Evolutionary conservation across 495 filamentous ascomycete species (phyloP).

Genomic region (Daldinia childiae): DNA sequence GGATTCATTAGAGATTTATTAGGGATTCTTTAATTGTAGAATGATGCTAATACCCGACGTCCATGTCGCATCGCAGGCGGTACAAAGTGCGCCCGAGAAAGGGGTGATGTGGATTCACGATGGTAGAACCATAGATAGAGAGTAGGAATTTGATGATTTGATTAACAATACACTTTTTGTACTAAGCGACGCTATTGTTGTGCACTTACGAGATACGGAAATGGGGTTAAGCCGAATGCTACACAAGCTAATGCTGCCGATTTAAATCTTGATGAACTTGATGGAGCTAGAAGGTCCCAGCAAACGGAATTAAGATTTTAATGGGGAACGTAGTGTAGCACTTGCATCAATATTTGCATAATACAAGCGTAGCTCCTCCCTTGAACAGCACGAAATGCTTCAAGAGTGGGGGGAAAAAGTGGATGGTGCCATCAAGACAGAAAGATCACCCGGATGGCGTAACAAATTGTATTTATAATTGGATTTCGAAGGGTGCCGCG

Average conservation of each 20-base stretch:
- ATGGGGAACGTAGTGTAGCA: too few relatives aligned
- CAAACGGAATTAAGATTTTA: not conserved
- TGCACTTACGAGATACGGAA: too few relatives aligned
- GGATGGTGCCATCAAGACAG: constrained; percentile 2
- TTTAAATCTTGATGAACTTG: not conserved
- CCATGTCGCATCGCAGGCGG: not conserved
- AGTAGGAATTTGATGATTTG: too few relatives aligned
- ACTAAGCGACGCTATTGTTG: not conserved
- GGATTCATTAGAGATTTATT: not conserved
- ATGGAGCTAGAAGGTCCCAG: not conserved
- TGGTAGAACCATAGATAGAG: too few relatives aligned
- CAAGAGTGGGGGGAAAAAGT: constrained; percentile 1
- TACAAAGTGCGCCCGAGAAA: not conserved
- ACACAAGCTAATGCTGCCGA: not conserved
- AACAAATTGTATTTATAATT: not conserved
- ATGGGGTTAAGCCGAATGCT: not conserved
- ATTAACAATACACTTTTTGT: not conserved
- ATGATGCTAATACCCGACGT: not conserved
- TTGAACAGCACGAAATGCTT: too few relatives aligned
- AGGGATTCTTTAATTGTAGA: not conserved
- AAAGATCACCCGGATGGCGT: not conserved
- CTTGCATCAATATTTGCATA: not conserved
- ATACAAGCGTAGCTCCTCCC: not conserved
- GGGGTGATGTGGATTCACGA: too few relatives aligned
- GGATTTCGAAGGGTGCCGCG: too few relatives aligned